phyloP scores from a whole-genome alignment of 257 asterid species.

The Capsicum pubescens region DNA sequence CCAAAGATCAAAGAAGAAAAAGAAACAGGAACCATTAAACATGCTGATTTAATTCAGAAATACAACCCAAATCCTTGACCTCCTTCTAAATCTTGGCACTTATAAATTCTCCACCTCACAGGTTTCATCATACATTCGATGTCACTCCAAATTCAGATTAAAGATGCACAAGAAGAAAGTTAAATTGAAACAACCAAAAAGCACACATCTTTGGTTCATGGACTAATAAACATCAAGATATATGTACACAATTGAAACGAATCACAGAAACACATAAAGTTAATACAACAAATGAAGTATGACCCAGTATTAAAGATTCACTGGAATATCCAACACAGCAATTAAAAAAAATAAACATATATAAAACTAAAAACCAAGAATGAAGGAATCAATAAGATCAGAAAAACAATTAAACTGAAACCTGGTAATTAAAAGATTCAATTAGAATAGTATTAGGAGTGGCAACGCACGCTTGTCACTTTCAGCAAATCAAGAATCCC shows the following conservation, averaged over 20 bases:
- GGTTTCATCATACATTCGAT: neutral
- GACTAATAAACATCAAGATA: neutral
- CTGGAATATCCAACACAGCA: neutral
- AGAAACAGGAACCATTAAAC: neutral
- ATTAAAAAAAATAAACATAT: neutral
- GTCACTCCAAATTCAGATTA: neutral
- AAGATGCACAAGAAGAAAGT: constrained; percentile 9
- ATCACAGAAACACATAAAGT: neutral
- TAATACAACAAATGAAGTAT: neutral
- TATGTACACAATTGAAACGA: neutral
- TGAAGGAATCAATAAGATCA: neutral
- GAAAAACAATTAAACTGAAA: neutral
- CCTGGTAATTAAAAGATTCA: neutral
- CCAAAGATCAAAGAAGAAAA: neutral
- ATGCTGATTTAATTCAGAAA: neutral
- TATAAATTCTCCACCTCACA: neutral
- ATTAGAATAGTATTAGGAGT: neutral
- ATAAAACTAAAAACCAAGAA: neutral
- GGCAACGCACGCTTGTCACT: neutral
- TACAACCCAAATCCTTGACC: neutral
- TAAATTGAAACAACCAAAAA: too few relatives aligned
- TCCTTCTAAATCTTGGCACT: neutral
- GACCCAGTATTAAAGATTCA: neutral
- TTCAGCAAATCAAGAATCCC: neutral
- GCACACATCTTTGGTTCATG: neutral